A percentile compares a stretch with the other conserved stretches of the same genome.
Evolutionary conservation across 208 protist genomes (phyloP).

Genomic region (Crithidia brevicula): DNA sequence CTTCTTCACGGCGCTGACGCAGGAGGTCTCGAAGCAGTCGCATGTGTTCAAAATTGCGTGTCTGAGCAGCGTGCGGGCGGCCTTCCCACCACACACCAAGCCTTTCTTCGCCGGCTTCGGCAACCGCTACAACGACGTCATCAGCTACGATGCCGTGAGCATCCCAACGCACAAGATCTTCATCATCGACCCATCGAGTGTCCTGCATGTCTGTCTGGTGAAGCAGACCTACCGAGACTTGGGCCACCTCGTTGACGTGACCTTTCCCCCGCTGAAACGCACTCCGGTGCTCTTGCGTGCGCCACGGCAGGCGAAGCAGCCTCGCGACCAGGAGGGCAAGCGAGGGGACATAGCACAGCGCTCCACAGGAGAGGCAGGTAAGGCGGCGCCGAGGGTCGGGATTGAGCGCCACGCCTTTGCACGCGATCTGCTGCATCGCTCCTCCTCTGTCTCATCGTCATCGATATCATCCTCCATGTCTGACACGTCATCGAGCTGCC

Average conservation of each 20-base stretch:
- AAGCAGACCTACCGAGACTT: conserved; percentile 82
- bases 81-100: conserved; percentile 71
- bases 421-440: conserved; percentile 23
- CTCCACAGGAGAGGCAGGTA: background rate
- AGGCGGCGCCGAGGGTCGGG: background rate
- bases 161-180: conserved; percentile 88
- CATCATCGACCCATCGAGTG: conserved; percentile 84
- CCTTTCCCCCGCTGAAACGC: conserved; percentile 70
- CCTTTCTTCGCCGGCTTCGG: conserved; percentile 94
- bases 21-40: conserved; percentile 89
- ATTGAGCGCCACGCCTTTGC: conserved; percentile 20
- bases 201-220: conserved; percentile 77
- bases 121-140: conserved; percentile 90
- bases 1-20: conserved; percentile 88
- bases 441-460: conserved; percentile 16
- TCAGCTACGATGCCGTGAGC: conserved; percentile 81
- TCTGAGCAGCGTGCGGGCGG: conserved; percentile 62
- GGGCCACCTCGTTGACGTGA: conserved; percentile 79
- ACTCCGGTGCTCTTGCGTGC: conserved; percentile 17
- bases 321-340: background rate
- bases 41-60: conserved; percentile 94
- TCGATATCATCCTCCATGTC: conserved; percentile 14
- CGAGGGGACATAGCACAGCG: background rate
- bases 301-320: conserved; percentile 11
- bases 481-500: background rate